A percentile compares a stretch with the other conserved stretches of the same genome.
These are phyloP conservation scores for Xylaria arbuscula DNA, from an alignment of 2,329 filamentous ascomycete species.

Conservation along the genomic window DNA sequence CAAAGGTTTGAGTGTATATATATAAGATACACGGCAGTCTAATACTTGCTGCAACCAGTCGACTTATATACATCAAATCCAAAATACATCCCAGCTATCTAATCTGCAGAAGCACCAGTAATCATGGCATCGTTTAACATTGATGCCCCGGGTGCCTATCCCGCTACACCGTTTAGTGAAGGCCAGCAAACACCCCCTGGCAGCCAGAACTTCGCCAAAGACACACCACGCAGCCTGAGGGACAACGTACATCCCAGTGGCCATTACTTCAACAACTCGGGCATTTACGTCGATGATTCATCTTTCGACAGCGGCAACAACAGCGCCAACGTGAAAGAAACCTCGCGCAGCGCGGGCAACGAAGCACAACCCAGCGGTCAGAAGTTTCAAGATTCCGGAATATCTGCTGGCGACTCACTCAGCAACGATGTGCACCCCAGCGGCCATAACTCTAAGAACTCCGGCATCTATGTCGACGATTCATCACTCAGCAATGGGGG, in stretches of 20 bases:
- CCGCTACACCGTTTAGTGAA: conserved; percentile 32
- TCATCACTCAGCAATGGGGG: neutral
- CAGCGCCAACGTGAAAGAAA: too few relatives aligned
- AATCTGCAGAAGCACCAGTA: neutral
- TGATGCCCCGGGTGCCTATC: conserved; percentile 41
- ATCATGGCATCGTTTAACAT: conserved; percentile 39
- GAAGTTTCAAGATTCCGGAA: neutral
- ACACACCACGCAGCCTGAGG: conserved; percentile 9
- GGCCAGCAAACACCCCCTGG: conserved; percentile 18
- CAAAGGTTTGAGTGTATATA: conserved; percentile 13
- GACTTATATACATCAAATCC: neutral
- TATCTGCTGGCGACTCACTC: neutral
- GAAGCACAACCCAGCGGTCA: conserved; percentile 6
- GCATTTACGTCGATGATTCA: conserved; percentile 6
- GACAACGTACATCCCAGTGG: neutral
- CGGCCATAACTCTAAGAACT: neutral
- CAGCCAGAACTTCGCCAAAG: conserved; percentile 1
- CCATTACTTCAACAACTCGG: conserved; percentile 2
- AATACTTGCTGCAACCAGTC: neutral
- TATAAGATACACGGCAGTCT: neutral
- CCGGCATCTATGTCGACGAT: conserved; percentile 10
- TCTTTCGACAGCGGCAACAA: neutral
- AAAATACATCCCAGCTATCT: neutral
- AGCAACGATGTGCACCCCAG: neutral
- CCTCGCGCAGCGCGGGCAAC: too few relatives aligned